A percentile compares a stretch with the other conserved stretches of the same genome.
These are phyloP conservation scores for Clathrospora elynae DNA, from an alignment of 2,329 filamentous ascomycete genomes.

Conservation along the genomic window DNA sequence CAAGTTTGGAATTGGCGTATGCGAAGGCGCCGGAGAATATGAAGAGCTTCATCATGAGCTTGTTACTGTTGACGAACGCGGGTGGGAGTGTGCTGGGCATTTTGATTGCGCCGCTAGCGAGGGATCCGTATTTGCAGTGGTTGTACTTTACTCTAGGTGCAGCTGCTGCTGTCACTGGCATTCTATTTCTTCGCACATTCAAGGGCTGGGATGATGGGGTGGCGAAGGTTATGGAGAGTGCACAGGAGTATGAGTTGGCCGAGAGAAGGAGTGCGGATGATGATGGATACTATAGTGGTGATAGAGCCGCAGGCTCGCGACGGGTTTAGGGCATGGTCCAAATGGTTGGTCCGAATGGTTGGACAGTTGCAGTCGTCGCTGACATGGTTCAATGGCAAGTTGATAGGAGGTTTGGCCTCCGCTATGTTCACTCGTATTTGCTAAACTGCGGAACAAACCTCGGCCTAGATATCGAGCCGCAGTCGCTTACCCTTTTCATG, in stretches of 20 bases:
- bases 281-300: conserved; percentile 5
- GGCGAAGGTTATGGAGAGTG: conserved; percentile 5
- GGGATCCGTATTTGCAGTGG: conserved; percentile 69
- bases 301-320: too few species aligned
- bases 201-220: conserved; percentile 13
- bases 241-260: conserved; percentile 24
- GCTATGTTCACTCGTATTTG: too few species aligned
- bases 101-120: conserved; percentile 63
- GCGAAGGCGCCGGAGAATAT: conserved; percentile 54
- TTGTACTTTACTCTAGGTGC: conserved; percentile 66
- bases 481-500: too few species aligned
- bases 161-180: conserved; percentile 56
- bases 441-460: too few species aligned
- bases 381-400: too few species aligned
- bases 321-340: too few species aligned
- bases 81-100: conserved; percentile 65
- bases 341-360: too few species aligned
- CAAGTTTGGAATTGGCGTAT: conserved; percentile 55
- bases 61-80: conserved; percentile 66
- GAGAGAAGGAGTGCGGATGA: conserved; percentile 4
- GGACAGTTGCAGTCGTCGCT: too few species aligned
- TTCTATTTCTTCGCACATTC: conserved; percentile 61
- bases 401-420: too few species aligned
- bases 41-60: conserved; percentile 58
- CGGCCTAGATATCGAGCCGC: too few species aligned